Evolutionary conservation across 192 early-diverging fungal genomes (phyloP).

Genomic region (Coemansia sp.): DNA sequence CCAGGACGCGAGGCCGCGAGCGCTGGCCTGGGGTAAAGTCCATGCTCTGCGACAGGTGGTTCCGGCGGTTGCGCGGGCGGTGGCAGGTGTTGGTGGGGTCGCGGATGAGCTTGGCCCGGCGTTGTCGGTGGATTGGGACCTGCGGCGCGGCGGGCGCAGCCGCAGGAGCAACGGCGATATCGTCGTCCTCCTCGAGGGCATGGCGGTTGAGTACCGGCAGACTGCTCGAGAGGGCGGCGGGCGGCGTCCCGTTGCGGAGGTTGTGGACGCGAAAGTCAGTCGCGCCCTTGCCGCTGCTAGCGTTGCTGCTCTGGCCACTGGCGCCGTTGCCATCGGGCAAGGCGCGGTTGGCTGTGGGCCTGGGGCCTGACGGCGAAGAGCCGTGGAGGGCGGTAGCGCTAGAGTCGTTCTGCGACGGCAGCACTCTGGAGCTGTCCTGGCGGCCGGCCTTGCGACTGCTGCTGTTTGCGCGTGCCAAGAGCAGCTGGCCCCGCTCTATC

Average conservation of each 20-base stretch:
- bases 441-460: constrained; percentile 35
- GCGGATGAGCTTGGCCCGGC: constrained; percentile 44
- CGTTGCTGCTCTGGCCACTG: background rate
- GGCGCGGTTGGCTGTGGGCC: too few relatives aligned
- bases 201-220: constrained; percentile 23
- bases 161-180: background rate
- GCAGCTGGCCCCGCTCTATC: constrained; percentile 48
- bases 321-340: too few relatives aligned
- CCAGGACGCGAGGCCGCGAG: constrained; percentile 19
- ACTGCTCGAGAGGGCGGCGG: constrained; percentile 12
- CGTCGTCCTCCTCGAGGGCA: constrained; percentile 26
- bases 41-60: constrained; percentile 44
- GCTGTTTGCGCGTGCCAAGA: constrained; percentile 44
- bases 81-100: constrained; percentile 42
- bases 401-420: constrained; percentile 33
- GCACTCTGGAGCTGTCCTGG: constrained; percentile 33
- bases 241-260: constrained; percentile 12
- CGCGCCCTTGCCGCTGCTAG: constrained; percentile 36
- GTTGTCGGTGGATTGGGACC: constrained; percentile 10
- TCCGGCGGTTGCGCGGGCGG: constrained; percentile 20
- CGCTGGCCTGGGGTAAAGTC: constrained; percentile 46
- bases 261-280: constrained; percentile 31
- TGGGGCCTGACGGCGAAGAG: too few relatives aligned
- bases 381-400: constrained; percentile 31
- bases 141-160: constrained; percentile 2